These are phyloP conservation scores for Antrodiella citrinella DNA, from an alignment of 768 basidiomycete genomes.

Conservation along the genomic window DNA sequence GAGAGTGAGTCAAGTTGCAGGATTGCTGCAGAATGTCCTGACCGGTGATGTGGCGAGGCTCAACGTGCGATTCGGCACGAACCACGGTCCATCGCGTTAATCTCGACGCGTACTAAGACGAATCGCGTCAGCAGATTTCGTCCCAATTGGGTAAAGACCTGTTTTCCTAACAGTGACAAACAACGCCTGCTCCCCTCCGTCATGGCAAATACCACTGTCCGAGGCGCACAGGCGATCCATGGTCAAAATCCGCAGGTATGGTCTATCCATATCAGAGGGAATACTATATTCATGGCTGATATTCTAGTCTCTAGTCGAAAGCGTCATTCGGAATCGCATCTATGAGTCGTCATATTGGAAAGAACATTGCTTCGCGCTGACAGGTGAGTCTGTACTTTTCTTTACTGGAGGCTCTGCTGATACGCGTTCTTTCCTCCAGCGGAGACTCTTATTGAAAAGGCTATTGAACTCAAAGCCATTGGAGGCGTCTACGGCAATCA, in stretches of 20 bases:
- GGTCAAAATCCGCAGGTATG: conserved; percentile 93
- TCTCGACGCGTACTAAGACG: no score
- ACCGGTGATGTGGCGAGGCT: no score
- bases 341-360: conserved; percentile 97
- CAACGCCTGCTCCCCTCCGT: conserved; percentile 13
- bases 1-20: no score
- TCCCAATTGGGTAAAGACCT: conserved; percentile 13
- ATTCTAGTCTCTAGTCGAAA: conserved; percentile 84
- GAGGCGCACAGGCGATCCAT: conserved; percentile 84
- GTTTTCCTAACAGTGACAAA: conserved; percentile 15
- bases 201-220: conserved; percentile 93
- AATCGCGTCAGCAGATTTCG: no score
- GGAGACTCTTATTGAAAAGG: conserved; percentile 89
- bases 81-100: no score
- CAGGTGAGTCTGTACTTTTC: conserved; percentile 40
- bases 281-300: conserved; percentile 18
- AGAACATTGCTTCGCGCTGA: conserved; percentile 96
- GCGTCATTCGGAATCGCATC: conserved; percentile 90
- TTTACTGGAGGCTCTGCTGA: no score
- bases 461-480: conserved; percentile 71
- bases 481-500: conserved; percentile 97
- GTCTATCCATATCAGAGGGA: neutral
- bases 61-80: no score
- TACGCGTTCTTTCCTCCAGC: conserved; percentile 41
- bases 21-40: no score